These are phyloP conservation scores for Penicillium malachiteum DNA, from an alignment of 495 filamentous ascomycete species.

Conservation along the genomic window DNA sequence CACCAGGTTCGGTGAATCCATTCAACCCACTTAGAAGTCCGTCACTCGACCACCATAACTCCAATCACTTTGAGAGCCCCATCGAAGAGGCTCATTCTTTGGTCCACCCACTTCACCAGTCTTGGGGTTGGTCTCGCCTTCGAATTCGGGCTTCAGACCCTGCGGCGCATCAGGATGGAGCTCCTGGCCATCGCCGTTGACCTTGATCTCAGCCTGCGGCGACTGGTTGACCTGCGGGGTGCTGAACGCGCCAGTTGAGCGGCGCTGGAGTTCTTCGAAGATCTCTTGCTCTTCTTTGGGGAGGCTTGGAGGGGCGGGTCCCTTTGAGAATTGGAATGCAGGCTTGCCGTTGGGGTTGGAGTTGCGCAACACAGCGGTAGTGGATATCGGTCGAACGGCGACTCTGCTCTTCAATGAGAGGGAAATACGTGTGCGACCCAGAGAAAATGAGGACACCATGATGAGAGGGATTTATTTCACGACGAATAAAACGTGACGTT, in stretches of 20 bases:
- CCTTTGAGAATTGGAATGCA: conserved; percentile 40
- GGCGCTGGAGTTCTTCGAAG: conserved; percentile 79
- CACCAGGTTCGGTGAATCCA: background rate
- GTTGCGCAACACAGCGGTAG: conserved; percentile 27
- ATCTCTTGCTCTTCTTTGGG: conserved; percentile 88
- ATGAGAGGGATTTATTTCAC: conserved; percentile 1
- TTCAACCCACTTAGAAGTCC: conserved; percentile 65
- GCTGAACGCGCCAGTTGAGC: conserved; percentile 72
- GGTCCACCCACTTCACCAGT: conserved; percentile 97
- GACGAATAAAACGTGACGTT: conserved; percentile 4
- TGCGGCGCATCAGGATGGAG: conserved; percentile 67
- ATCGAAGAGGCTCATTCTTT: conserved; percentile 94
- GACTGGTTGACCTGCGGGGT: conserved; percentile 49
- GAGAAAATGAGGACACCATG: conserved; percentile 16
- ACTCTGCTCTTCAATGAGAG: conserved; percentile 13
- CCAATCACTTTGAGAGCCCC: conserved; percentile 82
- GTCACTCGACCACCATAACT: conserved; percentile 95
- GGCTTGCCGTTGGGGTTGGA: conserved; percentile 27
- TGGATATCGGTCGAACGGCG: conserved; percentile 36
- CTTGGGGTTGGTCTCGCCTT: conserved; percentile 87
- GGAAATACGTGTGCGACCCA: conserved; percentile 21
- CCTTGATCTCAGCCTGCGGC: conserved; percentile 38
- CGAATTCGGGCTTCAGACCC: conserved; percentile 87
- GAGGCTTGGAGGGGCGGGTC: conserved; percentile 78
- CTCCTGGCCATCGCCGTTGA: conserved; percentile 56